Base-by-base conservation (phyloP, 768 basidiomycete species). In the Mycena epipterygia region DNA sequence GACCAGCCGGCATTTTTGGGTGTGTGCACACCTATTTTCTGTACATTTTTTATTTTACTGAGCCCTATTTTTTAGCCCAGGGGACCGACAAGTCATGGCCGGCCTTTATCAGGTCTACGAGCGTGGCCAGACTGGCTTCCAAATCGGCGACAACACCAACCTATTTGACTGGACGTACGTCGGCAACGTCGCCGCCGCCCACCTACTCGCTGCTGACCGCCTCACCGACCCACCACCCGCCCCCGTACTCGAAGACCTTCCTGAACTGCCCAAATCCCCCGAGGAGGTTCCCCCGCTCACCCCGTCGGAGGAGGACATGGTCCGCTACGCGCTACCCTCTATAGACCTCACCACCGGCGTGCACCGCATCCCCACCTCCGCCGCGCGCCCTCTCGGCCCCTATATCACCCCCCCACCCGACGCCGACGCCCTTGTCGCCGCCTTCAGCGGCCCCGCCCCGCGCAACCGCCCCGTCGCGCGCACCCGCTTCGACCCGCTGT, bases 1-100 rank as follows among this genome's bases (percentile, higher is more conserved):
- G 98, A 42, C 97, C 97, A 1, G 92, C 97, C 21, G 96, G 97
- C 2, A 98, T 99, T 75, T 99, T 98, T 76, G 98, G 98, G 96
- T 95, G 71, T 59, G 91, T 80, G 1, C 53, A 23, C 7, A n/a
- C 16, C 17, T 19, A 16, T 60, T 51, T 30, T 39, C 59, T 37
- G 37, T 55, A 6, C 33, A 56, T 39, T 14, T 29, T 21, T 42
- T 3, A 7, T 52, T 29, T 32, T 66, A 41, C 48, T 65, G 64
- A 42, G 65, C 52, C 19, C 32, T 55, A 62, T 67, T 42, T 49
- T 56, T 57, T 75, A 97, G 95, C 6, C 96, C 96, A 7, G 96
- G 97, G 7, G 98, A 99, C 76, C 89, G 95, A 13, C 96, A 98
- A 79, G 86, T 89, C 72, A 90, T 97, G 81, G 81, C 87, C 1